Base-by-base conservation (phyloP, 2,329 filamentous ascomycete genomes). In the Fusarium sp. region DNA sequence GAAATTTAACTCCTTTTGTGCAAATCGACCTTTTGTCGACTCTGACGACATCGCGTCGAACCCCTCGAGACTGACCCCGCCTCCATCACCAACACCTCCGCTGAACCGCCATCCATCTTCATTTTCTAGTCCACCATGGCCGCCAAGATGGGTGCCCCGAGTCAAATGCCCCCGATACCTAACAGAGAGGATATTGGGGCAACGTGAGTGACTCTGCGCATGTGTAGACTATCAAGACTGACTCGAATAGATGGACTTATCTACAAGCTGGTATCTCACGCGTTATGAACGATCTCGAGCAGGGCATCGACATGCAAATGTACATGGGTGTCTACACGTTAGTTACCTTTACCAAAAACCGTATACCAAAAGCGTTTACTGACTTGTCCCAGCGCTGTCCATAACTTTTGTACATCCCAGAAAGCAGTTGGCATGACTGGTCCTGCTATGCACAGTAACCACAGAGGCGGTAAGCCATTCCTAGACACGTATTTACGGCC, bases 391-490 rank as follows among this genome's bases (percentile, higher is more conserved):
- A 95, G 88, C 59, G 94, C 95, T 69, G 96, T 99, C 55, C 96
- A 99, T 85, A 98, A 99, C 85, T 99, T 99, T 83, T 99, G 96
- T 82, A 99, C 96, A 63, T 97, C 96, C 29, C 96, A 98, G 82
- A 98, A 98, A 82, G 94, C 94, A 3, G 91, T 95, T 48, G 88
- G 89, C n/a, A 86, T 89, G 58, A 83, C 83, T 19, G 79, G 79
- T 19, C 79, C 81, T n/a, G 78, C 80, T 29, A 81, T 82, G 78
- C 79, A 82, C n/a, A 78, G 79, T 5, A 81, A 78, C 63, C 79
- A 85, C 77, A 80, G 82, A 71, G 94, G 94, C 82, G 93, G 93
- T 91, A 85, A 49, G 81, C 74, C 45, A 41, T 59, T 29, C 44
- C 44, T 45, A 23, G 21, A 27, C 25, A 42, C 35, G 35, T 25